These are phyloP conservation scores for Diaporthe vexans DNA, from an alignment of 2,329 filamentous ascomycete genomes.

Conservation along the genomic window DNA sequence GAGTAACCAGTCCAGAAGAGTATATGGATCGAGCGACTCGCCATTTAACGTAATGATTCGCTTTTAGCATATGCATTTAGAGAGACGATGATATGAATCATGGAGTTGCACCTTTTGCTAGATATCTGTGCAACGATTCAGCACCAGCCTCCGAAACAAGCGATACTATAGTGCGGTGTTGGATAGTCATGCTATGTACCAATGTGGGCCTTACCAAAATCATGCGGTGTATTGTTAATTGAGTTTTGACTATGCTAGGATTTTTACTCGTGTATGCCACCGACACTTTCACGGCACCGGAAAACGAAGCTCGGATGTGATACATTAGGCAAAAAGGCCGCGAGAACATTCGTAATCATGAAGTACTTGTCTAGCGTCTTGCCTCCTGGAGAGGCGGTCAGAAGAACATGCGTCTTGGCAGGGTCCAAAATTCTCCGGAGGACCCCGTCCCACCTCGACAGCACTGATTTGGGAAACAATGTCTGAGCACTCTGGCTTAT, in stretches of 20 bases:
- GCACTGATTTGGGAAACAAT: not conserved
- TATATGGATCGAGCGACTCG: not conserved
- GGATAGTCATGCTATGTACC: not conserved
- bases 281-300: not conserved
- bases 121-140: not conserved
- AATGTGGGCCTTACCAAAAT: not conserved
- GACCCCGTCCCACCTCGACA: not conserved
- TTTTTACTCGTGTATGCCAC: not conserved
- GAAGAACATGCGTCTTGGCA: not conserved
- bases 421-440: not conserved
- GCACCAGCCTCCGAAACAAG: not conserved
- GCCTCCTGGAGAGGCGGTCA: not conserved
- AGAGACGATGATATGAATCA: conserved; percentile 2
- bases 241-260: not conserved
- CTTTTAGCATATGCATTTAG: not conserved
- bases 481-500: not conserved
- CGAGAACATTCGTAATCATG: not conserved
- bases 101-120: not conserved
- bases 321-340: not conserved
- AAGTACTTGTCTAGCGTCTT: not conserved
- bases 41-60: not conserved
- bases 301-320: not conserved
- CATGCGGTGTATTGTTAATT: not conserved
- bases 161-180: not conserved
- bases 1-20: not conserved